phyloP scores from a whole-genome alignment of 768 basidiomycete species.

The Lentinula boryana region DNA sequence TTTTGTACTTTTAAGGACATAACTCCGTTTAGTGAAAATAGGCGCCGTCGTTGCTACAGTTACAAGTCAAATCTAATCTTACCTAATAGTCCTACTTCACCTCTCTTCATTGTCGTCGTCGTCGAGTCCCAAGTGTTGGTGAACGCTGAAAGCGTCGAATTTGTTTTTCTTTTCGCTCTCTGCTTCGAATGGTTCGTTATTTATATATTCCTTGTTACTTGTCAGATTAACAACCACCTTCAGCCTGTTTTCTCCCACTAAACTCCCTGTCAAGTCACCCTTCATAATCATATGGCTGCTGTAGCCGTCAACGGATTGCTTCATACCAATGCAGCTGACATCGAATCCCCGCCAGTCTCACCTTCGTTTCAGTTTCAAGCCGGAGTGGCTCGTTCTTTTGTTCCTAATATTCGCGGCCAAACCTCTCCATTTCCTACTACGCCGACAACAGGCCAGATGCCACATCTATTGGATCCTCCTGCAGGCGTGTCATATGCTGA shows the following conservation, averaged over 20 bases:
- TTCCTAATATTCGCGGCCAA: slow-evolving; percentile 32
- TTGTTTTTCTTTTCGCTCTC: background rate
- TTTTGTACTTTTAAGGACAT: background rate
- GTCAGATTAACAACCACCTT: background rate
- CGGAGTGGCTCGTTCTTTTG: slow-evolving; percentile 31
- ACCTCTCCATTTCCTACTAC: slow-evolving; percentile 35
- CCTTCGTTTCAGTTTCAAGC: slow-evolving; percentile 34
- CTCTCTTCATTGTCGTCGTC: background rate
- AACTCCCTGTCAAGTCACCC: background rate
- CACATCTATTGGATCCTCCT: slow-evolving; percentile 47
- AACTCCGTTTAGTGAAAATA: background rate
- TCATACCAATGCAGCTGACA: slow-evolving; percentile 25
- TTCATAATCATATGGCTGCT: slow-evolving; percentile 20
- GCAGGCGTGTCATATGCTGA: slow-evolving; percentile 53
- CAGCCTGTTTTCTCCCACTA: background rate
- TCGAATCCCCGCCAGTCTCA: slow-evolving; percentile 32
- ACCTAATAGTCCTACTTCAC: background rate
- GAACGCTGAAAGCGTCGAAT: background rate
- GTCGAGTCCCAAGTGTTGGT: background rate
- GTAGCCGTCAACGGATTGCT: slow-evolving; percentile 24
- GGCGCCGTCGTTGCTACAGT: background rate
- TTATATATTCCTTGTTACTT: background rate
- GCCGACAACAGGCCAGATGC: slow-evolving; percentile 25
- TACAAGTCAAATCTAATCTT: background rate
- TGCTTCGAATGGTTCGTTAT: background rate